Evolutionary conservation across 495 filamentous ascomycete species (phyloP).

Genomic region (Annulohypoxylon maeteangense): DNA sequence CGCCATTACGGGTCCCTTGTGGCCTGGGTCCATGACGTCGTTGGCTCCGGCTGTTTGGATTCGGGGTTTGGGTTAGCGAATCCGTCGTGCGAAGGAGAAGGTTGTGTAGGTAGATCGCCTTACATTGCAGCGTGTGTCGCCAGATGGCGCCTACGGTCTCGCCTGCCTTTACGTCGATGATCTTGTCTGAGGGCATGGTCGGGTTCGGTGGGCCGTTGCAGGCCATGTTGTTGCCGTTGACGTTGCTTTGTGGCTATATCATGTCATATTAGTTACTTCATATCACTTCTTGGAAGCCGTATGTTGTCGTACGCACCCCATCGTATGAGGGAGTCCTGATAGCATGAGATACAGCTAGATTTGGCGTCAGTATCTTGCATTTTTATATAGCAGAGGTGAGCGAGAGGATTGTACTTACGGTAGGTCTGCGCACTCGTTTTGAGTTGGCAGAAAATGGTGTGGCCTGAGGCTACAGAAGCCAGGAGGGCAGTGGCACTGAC

Average conservation of each 20-base stretch:
- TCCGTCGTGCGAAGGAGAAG: background rate
- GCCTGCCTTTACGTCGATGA: constrained; percentile 63
- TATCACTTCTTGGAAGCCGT: background rate
- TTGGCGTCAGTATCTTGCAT: constrained; percentile 4
- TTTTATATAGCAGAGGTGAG: background rate
- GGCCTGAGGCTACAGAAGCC: constrained; percentile 48
- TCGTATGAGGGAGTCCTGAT: constrained; percentile 56
- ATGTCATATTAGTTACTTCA: background rate
- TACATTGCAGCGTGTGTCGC: constrained; percentile 60
- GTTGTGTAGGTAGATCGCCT: background rate
- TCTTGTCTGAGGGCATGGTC: constrained; percentile 52
- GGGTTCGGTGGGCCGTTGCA: constrained; percentile 69
- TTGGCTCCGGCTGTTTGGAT: constrained; percentile 45
- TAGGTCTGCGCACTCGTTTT: constrained; percentile 41
- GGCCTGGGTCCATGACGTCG: constrained; percentile 62
- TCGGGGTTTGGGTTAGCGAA: background rate
- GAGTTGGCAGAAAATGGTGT: constrained; percentile 60
- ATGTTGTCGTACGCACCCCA: constrained; percentile 38
- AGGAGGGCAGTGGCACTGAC: constrained; percentile 24
- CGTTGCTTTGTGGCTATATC: constrained; percentile 61
- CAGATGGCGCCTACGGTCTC: constrained; percentile 60
- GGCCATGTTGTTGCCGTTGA: constrained; percentile 59
- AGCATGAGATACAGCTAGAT: constrained; percentile 44
- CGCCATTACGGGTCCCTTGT: constrained; percentile 61
- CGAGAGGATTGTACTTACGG: constrained; percentile 10